Percentiles rank a stretch among this genome's conserved stretches.
phyloP scores from a whole-genome alignment of 75 land plant genomes.

The Pseudotsuga menziesii region DNA sequence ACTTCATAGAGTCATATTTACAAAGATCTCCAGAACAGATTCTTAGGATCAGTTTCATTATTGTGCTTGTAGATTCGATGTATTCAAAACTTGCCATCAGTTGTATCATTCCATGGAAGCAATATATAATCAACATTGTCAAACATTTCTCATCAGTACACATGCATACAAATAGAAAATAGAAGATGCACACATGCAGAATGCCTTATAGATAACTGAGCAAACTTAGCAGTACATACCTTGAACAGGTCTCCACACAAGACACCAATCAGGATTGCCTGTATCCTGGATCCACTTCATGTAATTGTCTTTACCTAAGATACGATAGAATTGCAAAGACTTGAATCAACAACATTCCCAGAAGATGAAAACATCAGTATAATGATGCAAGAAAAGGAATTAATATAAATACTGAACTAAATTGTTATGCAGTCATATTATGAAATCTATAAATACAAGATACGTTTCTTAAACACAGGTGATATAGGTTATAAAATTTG shows the following conservation, averaged over 20 bases:
- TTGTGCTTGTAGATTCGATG: background rate
- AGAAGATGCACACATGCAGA: background rate
- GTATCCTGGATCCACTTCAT: conserved; percentile 22
- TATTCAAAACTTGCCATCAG: background rate
- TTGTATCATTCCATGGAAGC: background rate
- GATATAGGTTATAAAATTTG: too few relatives aligned
- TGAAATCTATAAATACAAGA: too few relatives aligned
- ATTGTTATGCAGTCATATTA: too few relatives aligned
- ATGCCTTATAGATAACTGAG: background rate
- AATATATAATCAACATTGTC: background rate
- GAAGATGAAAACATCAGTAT: too few relatives aligned
- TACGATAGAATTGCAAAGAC: background rate
- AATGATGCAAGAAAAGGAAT: too few relatives aligned
- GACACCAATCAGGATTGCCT: conserved; percentile 16
- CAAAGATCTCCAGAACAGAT: background rate
- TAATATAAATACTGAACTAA: too few relatives aligned
- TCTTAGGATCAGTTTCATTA: background rate
- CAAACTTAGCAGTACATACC: conserved; percentile 14
- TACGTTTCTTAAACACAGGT: too few relatives aligned
- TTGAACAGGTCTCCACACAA: conserved; percentile 17
- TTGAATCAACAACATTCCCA: too few relatives aligned
- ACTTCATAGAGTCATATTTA: background rate
- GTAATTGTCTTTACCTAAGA: conserved; percentile 17
- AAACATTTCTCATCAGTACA: background rate
- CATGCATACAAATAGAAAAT: background rate